Evolutionary conservation across 2,329 filamentous ascomycete species (phyloP), one percentile per base, ranked within the genome.

Genomic region (Neoscytalidium dimidiatum): DNA sequence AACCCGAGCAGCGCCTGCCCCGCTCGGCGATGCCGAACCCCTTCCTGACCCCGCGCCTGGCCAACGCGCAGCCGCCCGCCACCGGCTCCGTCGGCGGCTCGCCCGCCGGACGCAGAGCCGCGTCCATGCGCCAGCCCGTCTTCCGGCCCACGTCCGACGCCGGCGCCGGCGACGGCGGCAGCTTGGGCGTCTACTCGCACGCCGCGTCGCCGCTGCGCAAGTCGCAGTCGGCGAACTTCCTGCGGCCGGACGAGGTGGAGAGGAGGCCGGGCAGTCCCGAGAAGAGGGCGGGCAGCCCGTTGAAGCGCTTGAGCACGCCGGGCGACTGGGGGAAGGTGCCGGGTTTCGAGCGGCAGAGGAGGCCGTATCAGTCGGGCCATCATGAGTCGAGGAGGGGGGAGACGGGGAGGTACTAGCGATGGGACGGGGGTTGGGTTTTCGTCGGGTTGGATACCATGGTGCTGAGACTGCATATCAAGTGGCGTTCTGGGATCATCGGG

Each of bases 161-260:
- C 7, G 71, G 72, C 23, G 56, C 62, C 21, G 83, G 86, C 9
- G 88, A 90, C 73, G 92, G 92, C 17, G 92, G 94, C 2, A 94
- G 85, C 73, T 81, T 97, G 57, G 93, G 94, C 14, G 84, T 96
- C 0, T 93, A 89, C 75, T 90, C 85, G 5, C 92, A 96, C 75
- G 88, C 88, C 5, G 90, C 89, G 44, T 96, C 92, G 11, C 94
- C 94, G 0, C 77, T 98, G 13, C 90, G 92, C 71, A 97, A 96
- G 75, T 84, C 91, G 1, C 87, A 82, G 70, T 92, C 80, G 77
- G 86, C 77, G 77, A 91, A 82, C 64, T 77, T 78, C 64, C 66
- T 80, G 8, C 68, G 77, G 26, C 53, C 63, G 2, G 73, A 77
- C 21, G 72, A 71, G 68, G 58, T 65, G 48, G 63, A 69, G 51